phyloP scores from a whole-genome alignment of 371 early-diverging fungal species.

The Mortierella sp. region DNA sequence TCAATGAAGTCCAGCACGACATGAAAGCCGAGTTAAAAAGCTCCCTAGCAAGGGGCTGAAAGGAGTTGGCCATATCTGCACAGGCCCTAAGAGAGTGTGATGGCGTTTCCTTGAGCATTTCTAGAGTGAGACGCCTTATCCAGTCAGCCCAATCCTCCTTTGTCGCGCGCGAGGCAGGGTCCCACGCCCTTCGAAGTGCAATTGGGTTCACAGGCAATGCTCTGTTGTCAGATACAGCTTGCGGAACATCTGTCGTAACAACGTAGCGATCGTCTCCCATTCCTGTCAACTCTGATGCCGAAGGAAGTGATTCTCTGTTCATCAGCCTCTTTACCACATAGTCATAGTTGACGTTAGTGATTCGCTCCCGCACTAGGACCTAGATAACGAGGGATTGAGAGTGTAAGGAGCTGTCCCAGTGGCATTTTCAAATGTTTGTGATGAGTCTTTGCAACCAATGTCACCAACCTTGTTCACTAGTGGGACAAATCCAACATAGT shows the following conservation, averaged over 20 bases:
- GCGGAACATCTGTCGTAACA: constrained; percentile 46
- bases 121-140: constrained; percentile 91
- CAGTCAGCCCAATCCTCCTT: constrained; percentile 98
- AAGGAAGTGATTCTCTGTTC: constrained; percentile 30
- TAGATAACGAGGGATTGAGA: neutral
- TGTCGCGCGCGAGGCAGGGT: constrained; percentile 87
- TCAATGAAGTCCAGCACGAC: constrained; percentile 96
- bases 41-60: constrained; percentile 88
- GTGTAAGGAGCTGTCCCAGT: neutral
- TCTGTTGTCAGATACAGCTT: constrained; percentile 49
- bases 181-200: constrained; percentile 93
- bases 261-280: constrained; percentile 52
- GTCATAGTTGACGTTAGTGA: constrained; percentile 31
- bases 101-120: constrained; percentile 95
- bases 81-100: constrained; percentile 96
- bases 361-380: constrained; percentile 25
- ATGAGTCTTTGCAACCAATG: neutral
- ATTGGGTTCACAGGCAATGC: constrained; percentile 90
- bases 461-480: constrained; percentile 78
- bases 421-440: neutral
- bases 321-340: constrained; percentile 33
- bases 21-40: constrained; percentile 98
- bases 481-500: constrained; percentile 92
- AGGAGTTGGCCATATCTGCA: constrained; percentile 80
- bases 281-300: constrained; percentile 34